Percentiles rank a stretch among this genome's conserved stretches.
Evolutionary conservation across 1,139 yeast species (phyloP).

Genomic region (Taiozyma sp.): DNA sequence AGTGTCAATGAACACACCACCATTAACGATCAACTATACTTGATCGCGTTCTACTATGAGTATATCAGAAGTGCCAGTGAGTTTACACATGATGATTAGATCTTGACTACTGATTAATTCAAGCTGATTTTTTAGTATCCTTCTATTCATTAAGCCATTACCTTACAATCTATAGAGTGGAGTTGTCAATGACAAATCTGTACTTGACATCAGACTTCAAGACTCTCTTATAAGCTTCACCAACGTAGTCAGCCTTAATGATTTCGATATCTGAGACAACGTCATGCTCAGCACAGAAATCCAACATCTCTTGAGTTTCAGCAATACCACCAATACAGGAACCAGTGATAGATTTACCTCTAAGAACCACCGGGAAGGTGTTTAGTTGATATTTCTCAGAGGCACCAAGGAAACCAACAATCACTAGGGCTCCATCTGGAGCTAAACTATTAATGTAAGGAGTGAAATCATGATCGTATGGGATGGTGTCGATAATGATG

Average conservation of each 20-base stretch:
- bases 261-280: background rate
- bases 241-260: background rate
- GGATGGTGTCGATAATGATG: background rate
- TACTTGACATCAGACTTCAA: background rate
- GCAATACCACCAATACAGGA: background rate
- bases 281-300: background rate
- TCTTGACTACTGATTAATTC: background rate
- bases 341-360: background rate
- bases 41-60: constrained; percentile 48
- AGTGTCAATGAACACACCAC: constrained; percentile 49
- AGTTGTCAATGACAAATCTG: background rate
- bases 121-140: background rate
- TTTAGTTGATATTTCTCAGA: background rate
- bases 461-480: background rate
- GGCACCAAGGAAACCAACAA: background rate
- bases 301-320: background rate
- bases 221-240: background rate
- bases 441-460: background rate
- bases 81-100: background rate
- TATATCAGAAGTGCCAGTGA: constrained; percentile 27
- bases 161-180: background rate
- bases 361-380: background rate
- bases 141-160: background rate
- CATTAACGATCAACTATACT: constrained; percentile 44
- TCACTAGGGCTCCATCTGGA: background rate